These are phyloP conservation scores for Candida tammaniensis DNA, from an alignment of 805 yeast species.

Conservation along the genomic window DNA sequence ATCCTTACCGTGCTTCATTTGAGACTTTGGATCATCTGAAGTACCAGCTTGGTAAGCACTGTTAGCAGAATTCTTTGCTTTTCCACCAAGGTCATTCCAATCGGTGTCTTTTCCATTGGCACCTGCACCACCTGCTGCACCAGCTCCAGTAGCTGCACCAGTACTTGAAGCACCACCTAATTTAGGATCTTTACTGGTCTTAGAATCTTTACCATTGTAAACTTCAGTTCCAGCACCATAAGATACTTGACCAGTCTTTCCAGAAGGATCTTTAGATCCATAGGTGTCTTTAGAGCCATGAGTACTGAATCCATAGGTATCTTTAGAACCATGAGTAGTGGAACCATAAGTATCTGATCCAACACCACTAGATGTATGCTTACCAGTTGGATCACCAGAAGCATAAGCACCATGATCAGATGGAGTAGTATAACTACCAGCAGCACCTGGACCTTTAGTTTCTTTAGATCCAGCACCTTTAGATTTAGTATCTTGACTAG, in stretches of 20 bases:
- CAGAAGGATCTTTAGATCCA: constrained; percentile 4
- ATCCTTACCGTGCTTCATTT: constrained; percentile 12
- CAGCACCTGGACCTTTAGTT: constrained; percentile 7
- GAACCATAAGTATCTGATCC: constrained; percentile 11
- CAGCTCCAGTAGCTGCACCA: neutral
- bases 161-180: constrained; percentile 1
- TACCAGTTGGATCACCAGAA: constrained; percentile 4
- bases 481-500: constrained; percentile 11
- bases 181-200: neutral
- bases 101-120: constrained; percentile 3
- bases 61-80: constrained; percentile 9
- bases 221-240: constrained; percentile 7
- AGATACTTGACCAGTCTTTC: constrained; percentile 8
- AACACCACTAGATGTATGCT: constrained; percentile 12
- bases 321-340: constrained; percentile 7
- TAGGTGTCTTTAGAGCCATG: constrained; percentile 6
- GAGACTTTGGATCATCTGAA: constrained; percentile 11
- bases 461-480: constrained; percentile 1
- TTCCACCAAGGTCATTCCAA: constrained; percentile 9
- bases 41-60: constrained; percentile 7
- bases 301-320: constrained; percentile 10
- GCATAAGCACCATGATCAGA: constrained; percentile 12
- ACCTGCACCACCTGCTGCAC: neutral
- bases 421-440: constrained; percentile 6
- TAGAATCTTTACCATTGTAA: constrained; percentile 3